phyloP scores from a whole-genome alignment of 2,329 filamentous ascomycete species.

The Ramularia collo-cygni region DNA sequence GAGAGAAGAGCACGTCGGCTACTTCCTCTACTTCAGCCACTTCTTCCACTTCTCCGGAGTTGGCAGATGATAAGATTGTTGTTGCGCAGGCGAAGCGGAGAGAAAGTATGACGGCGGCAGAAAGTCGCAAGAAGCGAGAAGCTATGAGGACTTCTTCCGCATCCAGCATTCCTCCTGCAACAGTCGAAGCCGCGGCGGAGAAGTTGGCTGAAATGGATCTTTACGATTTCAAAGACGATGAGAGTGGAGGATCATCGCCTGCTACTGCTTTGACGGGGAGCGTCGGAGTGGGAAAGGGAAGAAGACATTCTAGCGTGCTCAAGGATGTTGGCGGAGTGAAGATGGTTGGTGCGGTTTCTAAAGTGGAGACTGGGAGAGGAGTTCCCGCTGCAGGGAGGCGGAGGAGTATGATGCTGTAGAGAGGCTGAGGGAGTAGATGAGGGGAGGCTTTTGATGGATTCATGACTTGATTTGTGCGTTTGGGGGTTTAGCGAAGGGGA shows the following conservation, averaged over 20 bases:
- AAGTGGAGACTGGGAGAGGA: conserved; percentile 1
- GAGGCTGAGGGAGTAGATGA: too few species aligned
- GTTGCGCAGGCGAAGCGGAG: neutral
- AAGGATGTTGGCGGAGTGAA: neutral
- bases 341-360: neutral
- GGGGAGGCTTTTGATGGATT: too few species aligned
- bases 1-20: conserved; percentile 11
- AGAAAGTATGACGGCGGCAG: too few species aligned
- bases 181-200: conserved; percentile 17
- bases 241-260: conserved; percentile 2
- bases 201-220: conserved; percentile 27
- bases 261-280: neutral
- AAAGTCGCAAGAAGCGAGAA: too few species aligned
- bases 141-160: neutral
- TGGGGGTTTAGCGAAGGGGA: too few species aligned
- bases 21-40: neutral
- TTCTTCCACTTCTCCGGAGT: neutral
- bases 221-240: conserved; percentile 29
- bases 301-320: conserved; percentile 1
- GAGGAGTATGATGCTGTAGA: conserved; percentile 32
- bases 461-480: too few species aligned
- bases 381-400: conserved; percentile 28
- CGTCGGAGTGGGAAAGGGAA: conserved; percentile 6
- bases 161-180: conserved; percentile 3
- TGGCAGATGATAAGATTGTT: neutral